Evolutionary conservation across 345 rosid genomes (phyloP).

Genomic region (Theobroma cacao): DNA sequence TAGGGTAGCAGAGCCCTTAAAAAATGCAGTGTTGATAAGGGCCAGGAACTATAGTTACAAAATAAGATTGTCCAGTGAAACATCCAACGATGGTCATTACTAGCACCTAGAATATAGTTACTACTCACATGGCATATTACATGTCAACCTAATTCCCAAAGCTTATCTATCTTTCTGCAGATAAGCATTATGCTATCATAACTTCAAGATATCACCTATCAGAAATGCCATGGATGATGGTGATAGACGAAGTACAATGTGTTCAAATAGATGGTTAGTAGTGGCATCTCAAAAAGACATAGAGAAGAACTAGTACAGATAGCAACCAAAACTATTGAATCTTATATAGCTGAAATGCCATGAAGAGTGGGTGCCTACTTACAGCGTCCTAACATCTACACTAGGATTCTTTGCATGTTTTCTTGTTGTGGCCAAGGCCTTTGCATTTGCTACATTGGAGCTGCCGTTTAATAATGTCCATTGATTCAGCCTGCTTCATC

Average conservation of each 20-base stretch:
- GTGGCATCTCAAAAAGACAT: background rate
- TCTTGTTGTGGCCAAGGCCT: slow-evolving; percentile 94
- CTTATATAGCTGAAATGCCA: slow-evolving; percentile 15
- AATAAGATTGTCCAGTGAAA: background rate
- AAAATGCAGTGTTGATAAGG: background rate
- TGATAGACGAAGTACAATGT: background rate
- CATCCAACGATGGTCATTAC: background rate
- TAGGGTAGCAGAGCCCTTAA: background rate
- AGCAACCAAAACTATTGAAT: slow-evolving; percentile 10
- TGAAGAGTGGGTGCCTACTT: slow-evolving; percentile 26
- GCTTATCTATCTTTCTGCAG: background rate
- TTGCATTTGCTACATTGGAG: slow-evolving; percentile 98
- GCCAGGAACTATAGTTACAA: background rate
- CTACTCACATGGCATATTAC: background rate
- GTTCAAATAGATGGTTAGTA: background rate
- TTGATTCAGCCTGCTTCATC: slow-evolving; percentile 57
- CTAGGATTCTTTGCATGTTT: slow-evolving; percentile 73
- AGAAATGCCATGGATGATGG: background rate
- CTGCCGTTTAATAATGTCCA: slow-evolving; percentile 71
- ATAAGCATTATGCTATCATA: background rate
- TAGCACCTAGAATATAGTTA: background rate
- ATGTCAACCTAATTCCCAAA: background rate
- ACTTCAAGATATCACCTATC: background rate
- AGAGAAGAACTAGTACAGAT: background rate
- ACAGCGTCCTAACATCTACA: slow-evolving; percentile 16